Conservation (phyloP, 805 yeast genomes). For the Wickerhamiella australiensis region DNA sequence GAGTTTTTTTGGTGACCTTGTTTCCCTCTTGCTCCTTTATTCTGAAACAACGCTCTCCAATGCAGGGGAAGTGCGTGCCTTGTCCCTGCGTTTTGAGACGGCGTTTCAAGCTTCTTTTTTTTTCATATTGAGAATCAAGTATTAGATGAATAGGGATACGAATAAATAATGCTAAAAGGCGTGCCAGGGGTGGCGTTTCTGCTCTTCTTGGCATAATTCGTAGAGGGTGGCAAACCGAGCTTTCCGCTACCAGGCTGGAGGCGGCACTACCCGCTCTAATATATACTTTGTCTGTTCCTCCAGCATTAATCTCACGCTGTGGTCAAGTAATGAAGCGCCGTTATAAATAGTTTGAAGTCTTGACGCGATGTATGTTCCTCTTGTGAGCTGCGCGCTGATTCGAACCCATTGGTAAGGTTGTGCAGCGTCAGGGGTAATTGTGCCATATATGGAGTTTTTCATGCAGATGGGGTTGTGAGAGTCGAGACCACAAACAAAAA, state of each 20-base stretch:
- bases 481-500: not conserved
- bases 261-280: not conserved
- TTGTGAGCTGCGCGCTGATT: not conserved
- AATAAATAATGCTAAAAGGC: not conserved
- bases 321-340: not conserved
- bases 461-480: not conserved
- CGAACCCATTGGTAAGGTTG: not conserved
- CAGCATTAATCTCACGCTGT: not conserved
- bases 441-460: not conserved
- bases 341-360: not conserved
- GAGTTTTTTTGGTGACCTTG: conserved; percentile 18
- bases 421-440: not conserved
- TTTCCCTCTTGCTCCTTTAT: not conserved
- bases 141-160: not conserved
- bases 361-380: not conserved
- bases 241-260: not conserved
- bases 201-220: not conserved
- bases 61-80: not conserved
- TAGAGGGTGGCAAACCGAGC: not conserved
- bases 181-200: too few species aligned
- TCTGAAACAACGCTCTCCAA: not conserved
- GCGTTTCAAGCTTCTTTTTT: not conserved
- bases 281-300: not conserved
- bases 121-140: not conserved
- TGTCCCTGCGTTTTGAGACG: not conserved